Percentiles rank a stretch among this genome's conserved stretches.
These are phyloP conservation scores for Carex arenaria DNA, from an alignment of 202 grass and related monocot genomes.

Conservation along the genomic window DNA sequence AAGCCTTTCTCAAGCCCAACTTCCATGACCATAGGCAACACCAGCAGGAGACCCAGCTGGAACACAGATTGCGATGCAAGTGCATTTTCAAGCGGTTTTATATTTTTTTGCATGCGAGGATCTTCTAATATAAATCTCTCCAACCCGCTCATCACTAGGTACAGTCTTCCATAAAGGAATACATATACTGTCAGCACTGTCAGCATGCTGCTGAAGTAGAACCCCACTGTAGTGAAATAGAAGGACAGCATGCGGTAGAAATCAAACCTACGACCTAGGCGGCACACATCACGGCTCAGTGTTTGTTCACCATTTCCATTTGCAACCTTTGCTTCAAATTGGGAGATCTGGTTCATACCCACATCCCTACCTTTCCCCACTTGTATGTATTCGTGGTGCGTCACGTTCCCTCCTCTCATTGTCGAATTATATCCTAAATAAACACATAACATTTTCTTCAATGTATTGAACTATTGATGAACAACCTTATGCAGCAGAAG, in stretches of 20 bases:
- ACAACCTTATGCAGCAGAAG: no score
- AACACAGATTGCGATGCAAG: conserved; percentile 88
- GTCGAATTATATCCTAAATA: conserved; percentile 88
- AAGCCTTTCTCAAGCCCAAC: conserved; percentile 96
- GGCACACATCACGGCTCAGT: conserved; percentile 93
- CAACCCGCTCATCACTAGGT: conserved; percentile 91
- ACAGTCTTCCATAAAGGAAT: conserved; percentile 90
- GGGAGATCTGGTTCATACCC: conserved; percentile 98
- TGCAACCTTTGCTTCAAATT: conserved; percentile 92
- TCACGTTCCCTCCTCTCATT: conserved; percentile 78
- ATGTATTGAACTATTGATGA: no score
- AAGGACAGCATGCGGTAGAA: conserved; percentile 95
- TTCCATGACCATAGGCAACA: conserved; percentile 98
- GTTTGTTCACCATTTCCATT: conserved; percentile 98
- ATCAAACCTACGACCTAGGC: conserved; percentile 88
- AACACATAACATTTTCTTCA: background rate
- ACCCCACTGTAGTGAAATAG: conserved; percentile 97
- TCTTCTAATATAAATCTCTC: conserved; percentile 86
- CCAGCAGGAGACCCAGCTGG: conserved; percentile 85
- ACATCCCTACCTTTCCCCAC: conserved; percentile 97
- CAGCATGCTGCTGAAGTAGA: conserved; percentile 99
- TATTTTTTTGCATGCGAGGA: conserved; percentile 52
- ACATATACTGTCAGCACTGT: conserved; percentile 93
- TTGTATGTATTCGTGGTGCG: conserved; percentile 99
- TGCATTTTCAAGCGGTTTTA: conserved; percentile 86